Percentiles rank a stretch among this genome's conserved stretches.
These are phyloP conservation scores for Chlorella ohadii DNA, from an alignment of 139 green algal species.

Conservation along the genomic window DNA sequence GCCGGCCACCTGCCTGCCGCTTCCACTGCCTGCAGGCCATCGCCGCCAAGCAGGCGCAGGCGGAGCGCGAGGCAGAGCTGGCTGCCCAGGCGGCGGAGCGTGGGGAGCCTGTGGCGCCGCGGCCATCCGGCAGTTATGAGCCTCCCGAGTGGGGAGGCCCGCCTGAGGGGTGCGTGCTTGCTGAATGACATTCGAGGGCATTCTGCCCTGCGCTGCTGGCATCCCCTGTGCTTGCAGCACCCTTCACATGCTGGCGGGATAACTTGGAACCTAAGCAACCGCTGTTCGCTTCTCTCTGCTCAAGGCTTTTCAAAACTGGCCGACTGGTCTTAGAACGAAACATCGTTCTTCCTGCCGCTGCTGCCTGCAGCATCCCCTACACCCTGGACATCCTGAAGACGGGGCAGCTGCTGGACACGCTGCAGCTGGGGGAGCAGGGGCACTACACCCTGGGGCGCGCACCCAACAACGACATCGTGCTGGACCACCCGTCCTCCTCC, in stretches of 20 bases:
- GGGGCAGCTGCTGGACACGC: conserved; percentile 59
- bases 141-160: conserved; percentile 66
- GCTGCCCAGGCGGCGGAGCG: not conserved
- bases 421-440: conserved; percentile 41
- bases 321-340: too few relatives aligned
- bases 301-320: too few relatives aligned
- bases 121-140: conserved; percentile 43
- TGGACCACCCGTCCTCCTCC: conserved; percentile 86
- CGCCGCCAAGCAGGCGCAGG: conserved; percentile 16
- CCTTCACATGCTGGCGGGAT: too few relatives aligned
- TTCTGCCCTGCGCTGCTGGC: not conserved
- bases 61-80: not conserved
- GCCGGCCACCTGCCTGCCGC: too few relatives aligned
- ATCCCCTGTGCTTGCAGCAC: too few relatives aligned
- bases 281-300: too few relatives aligned
- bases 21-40: not conserved
- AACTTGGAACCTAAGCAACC: too few relatives aligned
- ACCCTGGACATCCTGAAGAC: conserved; percentile 75
- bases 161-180: conserved; percentile 59
- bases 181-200: not conserved
- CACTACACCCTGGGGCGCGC: conserved; percentile 75
- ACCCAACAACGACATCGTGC: conserved; percentile 64
- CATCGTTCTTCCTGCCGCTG: too few relatives aligned
- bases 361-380: conserved; percentile 61
- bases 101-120: not conserved